A percentile compares a stretch with the other conserved stretches of the same genome.
Conservation (phyloP, 1,284 basidiomycete species). For the Xanthoconium separans region DNA sequence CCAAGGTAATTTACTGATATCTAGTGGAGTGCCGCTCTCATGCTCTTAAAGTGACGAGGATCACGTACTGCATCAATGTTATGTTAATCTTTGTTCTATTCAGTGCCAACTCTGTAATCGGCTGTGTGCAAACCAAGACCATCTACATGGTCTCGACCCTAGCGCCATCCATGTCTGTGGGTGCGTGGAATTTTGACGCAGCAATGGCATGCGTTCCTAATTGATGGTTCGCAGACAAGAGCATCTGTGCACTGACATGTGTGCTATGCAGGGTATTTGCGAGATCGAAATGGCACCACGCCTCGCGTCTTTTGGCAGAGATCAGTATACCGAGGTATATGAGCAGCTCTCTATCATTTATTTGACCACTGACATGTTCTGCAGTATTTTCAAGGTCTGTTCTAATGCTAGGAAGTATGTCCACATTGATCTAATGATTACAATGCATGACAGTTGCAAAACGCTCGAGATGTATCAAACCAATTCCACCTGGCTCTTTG, state of each 20-base stretch:
- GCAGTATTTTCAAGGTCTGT: constrained; percentile 31
- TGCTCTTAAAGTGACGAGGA: constrained; percentile 36
- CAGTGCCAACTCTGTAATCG: constrained; percentile 53
- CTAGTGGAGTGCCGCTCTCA: too few species aligned
- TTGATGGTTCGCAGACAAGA: constrained; percentile 39
- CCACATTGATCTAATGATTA: not conserved
- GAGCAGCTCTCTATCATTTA: not conserved
- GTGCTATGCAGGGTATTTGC: constrained; percentile 49
- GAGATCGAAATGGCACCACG: constrained; percentile 57
- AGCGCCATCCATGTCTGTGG: constrained; percentile 56
- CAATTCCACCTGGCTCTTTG: constrained; percentile 42
- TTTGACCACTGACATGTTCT: not conserved
- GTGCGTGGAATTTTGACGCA: constrained; percentile 33
- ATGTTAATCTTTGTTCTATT: constrained; percentile 52
- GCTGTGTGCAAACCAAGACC: constrained; percentile 46
- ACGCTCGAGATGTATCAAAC: constrained; percentile 46
- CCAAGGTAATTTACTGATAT: constrained; percentile 36
- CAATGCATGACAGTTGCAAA: constrained; percentile 41
- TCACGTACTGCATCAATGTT: constrained; percentile 51
- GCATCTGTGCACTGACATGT: constrained; percentile 46
- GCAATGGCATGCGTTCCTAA: not conserved
- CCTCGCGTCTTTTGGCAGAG: constrained; percentile 52
- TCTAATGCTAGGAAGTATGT: not conserved
- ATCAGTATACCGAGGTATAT: constrained; percentile 49
- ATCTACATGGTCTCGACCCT: constrained; percentile 49